These are phyloP conservation scores for Penicillium paxilli DNA, from an alignment of 495 filamentous ascomycete genomes.

Conservation along the genomic window DNA sequence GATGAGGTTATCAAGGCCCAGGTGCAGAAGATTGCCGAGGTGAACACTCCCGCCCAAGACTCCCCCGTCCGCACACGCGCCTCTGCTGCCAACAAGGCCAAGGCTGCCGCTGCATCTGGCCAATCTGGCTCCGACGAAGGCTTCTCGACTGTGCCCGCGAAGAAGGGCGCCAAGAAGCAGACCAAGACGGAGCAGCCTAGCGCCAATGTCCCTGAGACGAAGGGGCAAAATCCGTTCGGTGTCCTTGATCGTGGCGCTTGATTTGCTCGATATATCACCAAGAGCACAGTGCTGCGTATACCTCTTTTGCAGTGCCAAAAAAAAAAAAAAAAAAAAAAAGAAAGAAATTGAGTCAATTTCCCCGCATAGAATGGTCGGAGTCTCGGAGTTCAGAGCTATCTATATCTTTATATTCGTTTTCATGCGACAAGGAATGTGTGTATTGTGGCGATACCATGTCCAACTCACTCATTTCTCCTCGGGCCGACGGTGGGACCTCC, in stretches of 20 bases:
- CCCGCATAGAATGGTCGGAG: not conserved
- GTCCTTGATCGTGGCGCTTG: slow-evolving; percentile 33
- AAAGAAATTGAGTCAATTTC: too few relatives aligned
- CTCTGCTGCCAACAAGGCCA: slow-evolving; percentile 33
- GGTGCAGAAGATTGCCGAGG: slow-evolving; percentile 27
- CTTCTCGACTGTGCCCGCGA: slow-evolving; percentile 34
- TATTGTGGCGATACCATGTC: not conserved
- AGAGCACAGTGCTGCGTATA: too few relatives aligned
- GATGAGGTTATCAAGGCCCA: slow-evolving; percentile 32
- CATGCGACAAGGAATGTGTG: not conserved
- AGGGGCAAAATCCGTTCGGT: slow-evolving; percentile 37
- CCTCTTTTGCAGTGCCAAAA: too few relatives aligned
- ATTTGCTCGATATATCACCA: slow-evolving; percentile 5
- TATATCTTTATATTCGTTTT: not conserved
- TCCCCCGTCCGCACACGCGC: slow-evolving; percentile 40
- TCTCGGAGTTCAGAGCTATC: not conserved
- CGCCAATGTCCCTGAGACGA: slow-evolving; percentile 15
- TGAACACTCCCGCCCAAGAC: slow-evolving; percentile 17
- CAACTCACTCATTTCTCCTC: not conserved
- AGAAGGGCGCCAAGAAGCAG: slow-evolving; percentile 44
- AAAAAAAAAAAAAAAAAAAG: too few relatives aligned
- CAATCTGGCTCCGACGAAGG: slow-evolving; percentile 29
- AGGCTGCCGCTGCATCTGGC: slow-evolving; percentile 20
- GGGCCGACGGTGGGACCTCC: not conserved
- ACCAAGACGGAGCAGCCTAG: slow-evolving; percentile 19